Evolutionary conservation across 495 filamentous ascomycete species (phyloP).

Genomic region (Hypoxylon fuscum): DNA sequence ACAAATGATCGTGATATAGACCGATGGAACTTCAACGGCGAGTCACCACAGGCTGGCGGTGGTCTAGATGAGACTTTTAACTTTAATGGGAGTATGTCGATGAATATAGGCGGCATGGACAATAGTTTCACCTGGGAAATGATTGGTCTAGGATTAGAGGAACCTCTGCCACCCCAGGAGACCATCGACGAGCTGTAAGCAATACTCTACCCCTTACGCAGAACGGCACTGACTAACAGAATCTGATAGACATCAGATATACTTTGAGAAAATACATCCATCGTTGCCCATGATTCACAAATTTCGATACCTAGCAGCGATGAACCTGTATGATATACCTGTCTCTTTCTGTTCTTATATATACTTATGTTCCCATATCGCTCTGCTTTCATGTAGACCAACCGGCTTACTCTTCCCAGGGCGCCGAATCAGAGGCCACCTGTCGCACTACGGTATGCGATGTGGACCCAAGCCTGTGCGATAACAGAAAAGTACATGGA

Average conservation of each 20-base stretch:
- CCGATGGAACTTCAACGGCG: constrained; percentile 60
- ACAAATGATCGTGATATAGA: constrained; percentile 57
- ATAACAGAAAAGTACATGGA: constrained; percentile 80
- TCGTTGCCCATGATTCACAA: constrained; percentile 89
- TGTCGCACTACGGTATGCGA: constrained; percentile 87
- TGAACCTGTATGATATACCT: constrained; percentile 69
- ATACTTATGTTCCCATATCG: not conserved
- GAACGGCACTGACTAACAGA: constrained; percentile 23
- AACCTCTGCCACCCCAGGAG: constrained; percentile 87
- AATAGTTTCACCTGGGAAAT: constrained; percentile 82
- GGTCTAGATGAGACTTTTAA: constrained; percentile 59
- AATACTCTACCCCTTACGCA: constrained; percentile 36
- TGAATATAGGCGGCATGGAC: constrained; percentile 55
- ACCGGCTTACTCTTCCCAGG: constrained; percentile 46
- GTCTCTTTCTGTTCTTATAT: constrained; percentile 3
- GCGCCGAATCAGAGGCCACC: constrained; percentile 87
- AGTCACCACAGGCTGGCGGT: constrained; percentile 56
- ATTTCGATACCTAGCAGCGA: constrained; percentile 80
- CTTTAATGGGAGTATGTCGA: constrained; percentile 58
- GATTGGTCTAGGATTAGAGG: constrained; percentile 91
- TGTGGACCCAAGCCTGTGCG: constrained; percentile 89
- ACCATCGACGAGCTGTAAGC: constrained; percentile 87
- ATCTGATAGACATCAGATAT: constrained; percentile 74
- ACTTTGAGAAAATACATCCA: constrained; percentile 89
- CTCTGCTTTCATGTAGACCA: constrained; percentile 30